Base-by-base conservation (phyloP, 345 rosid species). In the Populus davidiana region DNA sequence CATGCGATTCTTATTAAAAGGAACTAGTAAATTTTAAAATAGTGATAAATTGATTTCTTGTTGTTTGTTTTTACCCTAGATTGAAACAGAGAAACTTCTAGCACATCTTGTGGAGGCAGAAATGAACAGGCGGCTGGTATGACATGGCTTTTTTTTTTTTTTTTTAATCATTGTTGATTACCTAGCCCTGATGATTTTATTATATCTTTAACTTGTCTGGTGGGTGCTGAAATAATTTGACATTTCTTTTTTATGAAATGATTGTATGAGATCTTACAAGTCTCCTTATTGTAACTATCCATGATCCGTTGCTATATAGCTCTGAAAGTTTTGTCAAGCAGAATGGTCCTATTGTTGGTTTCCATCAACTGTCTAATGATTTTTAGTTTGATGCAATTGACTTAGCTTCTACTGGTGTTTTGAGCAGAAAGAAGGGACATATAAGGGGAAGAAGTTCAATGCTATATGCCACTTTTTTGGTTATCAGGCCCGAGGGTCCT, bases 401-500 rank as follows among this genome's bases (percentile, higher is more conserved):
- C 56, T 52, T 62, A 38, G 49, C 21, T 78, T 56, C 43, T 18
- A 44, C 54, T 77, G 69, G 29, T 81, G 6, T 70, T 83, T 84
- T 84, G 77, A 61, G 76, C 91, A 92, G 96, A 92, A 92, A 89
- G 93, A 88, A 81, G 98, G 96, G 81, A 90, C 87, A 75, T 93
- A 92, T 91, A 93, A 80, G 84, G 99, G 98, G 72, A 96, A 93
- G 83, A 96, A 93, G 78, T 90, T 96, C 86, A 96, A 90, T 87
- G 97, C 98, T 8, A 96, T 96, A 76, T 94, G 97, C 89, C 98
- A 96, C 86, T 96, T 96, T 85, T 96, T 96, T 68, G 99, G 99
- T 80, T 94, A 96, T 85, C 99, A 96, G 82, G 99, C 99, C 86
- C 94, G 99, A 59, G 99, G 99, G 80, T 92, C 97, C 44, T 86